Conservation (phyloP, 169 alveolate species). For the Cryptosporidium bovis region DNA sequence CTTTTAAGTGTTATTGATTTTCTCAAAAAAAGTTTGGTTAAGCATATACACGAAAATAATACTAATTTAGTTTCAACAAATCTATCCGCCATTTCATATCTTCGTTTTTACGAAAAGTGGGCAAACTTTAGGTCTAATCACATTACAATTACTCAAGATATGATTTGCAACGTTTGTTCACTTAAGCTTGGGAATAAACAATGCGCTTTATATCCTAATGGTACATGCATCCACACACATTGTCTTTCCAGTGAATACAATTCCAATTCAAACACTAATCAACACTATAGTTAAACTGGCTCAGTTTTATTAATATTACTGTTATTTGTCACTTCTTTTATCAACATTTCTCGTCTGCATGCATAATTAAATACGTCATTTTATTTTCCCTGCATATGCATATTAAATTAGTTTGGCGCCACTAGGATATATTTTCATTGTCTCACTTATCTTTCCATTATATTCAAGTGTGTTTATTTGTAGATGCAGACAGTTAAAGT, state of each 20-base stretch:
- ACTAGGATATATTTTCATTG: neutral
- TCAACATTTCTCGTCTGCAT: too few relatives aligned
- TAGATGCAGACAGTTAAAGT: neutral
- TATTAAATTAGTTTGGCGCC: neutral
- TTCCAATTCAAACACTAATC: neutral
- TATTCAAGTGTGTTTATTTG: neutral
- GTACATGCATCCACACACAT: conserved; percentile 61
- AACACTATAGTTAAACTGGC: neutral
- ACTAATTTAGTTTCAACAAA: conserved; percentile 34
- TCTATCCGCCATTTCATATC: conserved; percentile 63
- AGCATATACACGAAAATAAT: conserved; percentile 23
- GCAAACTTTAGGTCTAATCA: conserved; percentile 26
- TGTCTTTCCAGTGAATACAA: conserved; percentile 38
- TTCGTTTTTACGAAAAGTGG: conserved; percentile 55
- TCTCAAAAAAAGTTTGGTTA: conserved; percentile 35
- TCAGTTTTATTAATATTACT: neutral
- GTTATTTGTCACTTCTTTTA: too few relatives aligned
- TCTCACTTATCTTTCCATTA: too few relatives aligned
- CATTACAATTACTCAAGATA: conserved; percentile 62
- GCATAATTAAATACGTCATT: too few relatives aligned
- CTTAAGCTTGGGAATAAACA: conserved; percentile 58
- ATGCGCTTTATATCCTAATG: conserved; percentile 65
- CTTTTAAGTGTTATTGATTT: conserved; percentile 18
- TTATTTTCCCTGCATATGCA: too few relatives aligned
- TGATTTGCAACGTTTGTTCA: conserved; percentile 66